A percentile compares a stretch with the other conserved stretches of the same genome.
phyloP scores from a whole-genome alignment of 176 grass and related monocot genomes.

The Secale cereale region DNA sequence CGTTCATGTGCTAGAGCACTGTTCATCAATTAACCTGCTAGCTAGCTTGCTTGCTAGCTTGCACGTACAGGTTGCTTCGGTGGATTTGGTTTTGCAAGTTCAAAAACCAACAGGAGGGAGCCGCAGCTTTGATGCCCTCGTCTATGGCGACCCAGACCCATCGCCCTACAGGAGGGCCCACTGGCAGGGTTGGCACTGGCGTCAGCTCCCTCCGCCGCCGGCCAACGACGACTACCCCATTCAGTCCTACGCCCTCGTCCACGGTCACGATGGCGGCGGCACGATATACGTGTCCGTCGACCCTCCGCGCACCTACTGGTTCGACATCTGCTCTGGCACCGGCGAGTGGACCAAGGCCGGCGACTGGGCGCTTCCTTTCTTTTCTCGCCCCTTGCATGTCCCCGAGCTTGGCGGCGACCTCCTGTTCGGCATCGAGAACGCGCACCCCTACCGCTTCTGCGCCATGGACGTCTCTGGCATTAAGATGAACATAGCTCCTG shows the following conservation, averaged over 20 bases:
- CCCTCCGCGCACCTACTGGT: background rate
- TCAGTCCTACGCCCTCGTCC: background rate
- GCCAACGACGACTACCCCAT: background rate
- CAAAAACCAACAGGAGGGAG: no score
- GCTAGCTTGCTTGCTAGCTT: no score
- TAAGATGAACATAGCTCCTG: background rate
- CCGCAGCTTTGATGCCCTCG: background rate
- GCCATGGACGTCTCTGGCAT: background rate
- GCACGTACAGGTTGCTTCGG: no score
- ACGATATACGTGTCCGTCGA: background rate
- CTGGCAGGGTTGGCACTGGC: background rate
- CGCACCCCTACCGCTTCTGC: background rate
- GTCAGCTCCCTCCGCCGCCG: background rate
- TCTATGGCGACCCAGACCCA: background rate
- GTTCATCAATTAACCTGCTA: no score
- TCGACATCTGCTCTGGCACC: background rate
- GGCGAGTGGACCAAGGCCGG: background rate
- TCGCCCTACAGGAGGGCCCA: background rate
- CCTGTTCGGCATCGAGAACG: background rate
- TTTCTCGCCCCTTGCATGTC: background rate
- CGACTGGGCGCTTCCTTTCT: background rate
- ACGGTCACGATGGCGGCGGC: background rate
- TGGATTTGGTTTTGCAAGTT: no score
- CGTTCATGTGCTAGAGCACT: no score
- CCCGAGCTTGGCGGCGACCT: background rate